A percentile compares a stretch with the other conserved stretches of the same genome.
Conservation (phyloP, 192 early-diverging fungal genomes). For the Linnemannia zychae region DNA sequence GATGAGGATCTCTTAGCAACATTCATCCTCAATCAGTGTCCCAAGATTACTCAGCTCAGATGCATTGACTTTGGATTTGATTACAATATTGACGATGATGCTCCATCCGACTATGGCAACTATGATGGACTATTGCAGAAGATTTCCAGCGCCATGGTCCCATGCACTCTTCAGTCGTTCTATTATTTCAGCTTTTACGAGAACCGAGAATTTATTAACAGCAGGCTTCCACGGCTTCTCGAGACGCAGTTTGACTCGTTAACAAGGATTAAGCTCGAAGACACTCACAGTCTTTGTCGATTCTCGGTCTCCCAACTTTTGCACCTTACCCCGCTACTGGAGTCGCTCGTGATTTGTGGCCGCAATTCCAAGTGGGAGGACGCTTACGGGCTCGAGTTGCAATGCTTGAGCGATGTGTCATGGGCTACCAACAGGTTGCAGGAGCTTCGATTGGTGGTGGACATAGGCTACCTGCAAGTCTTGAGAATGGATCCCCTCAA, state of each 20-base stretch:
- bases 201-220: not conserved
- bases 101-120: not conserved
- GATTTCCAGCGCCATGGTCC: not conserved
- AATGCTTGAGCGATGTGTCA: not conserved
- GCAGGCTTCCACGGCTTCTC: not conserved
- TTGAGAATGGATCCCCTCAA: not conserved
- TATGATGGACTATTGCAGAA: not conserved
- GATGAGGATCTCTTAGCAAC: not conserved
- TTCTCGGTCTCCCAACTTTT: not conserved
- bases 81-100: not conserved
- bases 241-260: not conserved
- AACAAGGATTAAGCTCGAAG: not conserved
- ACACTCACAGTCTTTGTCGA: not conserved
- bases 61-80: not conserved
- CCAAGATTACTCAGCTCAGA: not conserved
- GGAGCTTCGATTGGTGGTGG: not conserved
- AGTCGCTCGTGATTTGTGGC: not conserved
- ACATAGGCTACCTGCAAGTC: not conserved
- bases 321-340: not conserved
- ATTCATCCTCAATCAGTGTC: not conserved
- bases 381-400: not conserved
- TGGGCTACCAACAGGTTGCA: not conserved
- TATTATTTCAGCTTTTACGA: not conserved
- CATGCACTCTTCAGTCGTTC: not conserved
- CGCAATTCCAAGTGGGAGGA: not conserved